These are phyloP conservation scores for Eimeria praecox DNA, from an alignment of 169 alveolate genomes.

Conservation along the genomic window DNA sequence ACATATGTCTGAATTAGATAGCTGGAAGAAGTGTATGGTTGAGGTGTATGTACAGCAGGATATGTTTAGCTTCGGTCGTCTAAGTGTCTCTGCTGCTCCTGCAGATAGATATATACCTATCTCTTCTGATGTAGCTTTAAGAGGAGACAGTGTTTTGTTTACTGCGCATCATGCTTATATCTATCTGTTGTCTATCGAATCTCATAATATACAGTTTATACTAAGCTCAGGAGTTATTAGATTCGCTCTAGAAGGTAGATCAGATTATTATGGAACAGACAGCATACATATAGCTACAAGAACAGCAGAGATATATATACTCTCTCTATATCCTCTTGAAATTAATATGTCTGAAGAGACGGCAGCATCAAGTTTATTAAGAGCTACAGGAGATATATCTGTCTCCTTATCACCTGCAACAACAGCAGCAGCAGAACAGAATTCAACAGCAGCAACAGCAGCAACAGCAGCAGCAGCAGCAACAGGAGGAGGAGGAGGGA, in stretches of 20 bases:
- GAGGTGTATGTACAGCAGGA: constrained; percentile 29
- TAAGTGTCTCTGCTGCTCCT: constrained; percentile 50
- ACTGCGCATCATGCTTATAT: constrained; percentile 80
- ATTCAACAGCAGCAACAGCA: no score
- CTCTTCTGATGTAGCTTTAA: constrained; percentile 29
- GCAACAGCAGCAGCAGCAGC: background rate
- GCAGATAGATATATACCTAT: constrained; percentile 76
- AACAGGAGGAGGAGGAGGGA: background rate
- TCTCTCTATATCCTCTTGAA: constrained; percentile 29
- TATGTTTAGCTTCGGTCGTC: constrained; percentile 43
- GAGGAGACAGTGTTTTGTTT: constrained; percentile 6
- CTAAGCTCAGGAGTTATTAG: constrained; percentile 48
- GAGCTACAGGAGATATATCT: constrained; percentile 66
- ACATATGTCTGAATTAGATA: constrained; percentile 50
- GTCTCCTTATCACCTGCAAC: background rate
- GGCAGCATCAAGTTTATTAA: constrained; percentile 69
- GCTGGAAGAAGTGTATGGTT: constrained; percentile 66
- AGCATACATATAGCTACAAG: constrained; percentile 11
- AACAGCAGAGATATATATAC: constrained; percentile 48
- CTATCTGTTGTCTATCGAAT: constrained; percentile 59
- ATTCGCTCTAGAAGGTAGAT: constrained; percentile 31
- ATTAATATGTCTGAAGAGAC: constrained; percentile 56
- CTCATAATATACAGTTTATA: background rate
- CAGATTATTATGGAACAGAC: constrained; percentile 1
- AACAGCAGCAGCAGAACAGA: background rate